phyloP scores from a whole-genome alignment of 2,329 filamentous ascomycete species.

The Cercospora citrullina region DNA sequence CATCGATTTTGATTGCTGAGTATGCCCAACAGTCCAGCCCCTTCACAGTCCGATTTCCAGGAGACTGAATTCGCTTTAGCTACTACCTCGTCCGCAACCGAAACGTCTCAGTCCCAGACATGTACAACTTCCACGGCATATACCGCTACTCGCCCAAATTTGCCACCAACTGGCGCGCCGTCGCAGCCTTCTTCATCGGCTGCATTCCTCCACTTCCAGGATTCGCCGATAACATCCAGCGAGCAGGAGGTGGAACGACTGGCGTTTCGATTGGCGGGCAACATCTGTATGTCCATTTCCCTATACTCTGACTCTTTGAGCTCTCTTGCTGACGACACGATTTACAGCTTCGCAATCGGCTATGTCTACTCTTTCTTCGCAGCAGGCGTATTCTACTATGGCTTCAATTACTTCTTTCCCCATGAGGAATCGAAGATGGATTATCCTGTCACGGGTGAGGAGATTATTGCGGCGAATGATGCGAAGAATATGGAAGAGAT shows the following conservation, averaged over 20 bases:
- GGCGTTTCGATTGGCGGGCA: conserved; percentile 46
- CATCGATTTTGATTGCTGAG: conserved; percentile 60
- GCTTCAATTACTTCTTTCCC: conserved; percentile 39
- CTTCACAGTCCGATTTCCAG: neutral
- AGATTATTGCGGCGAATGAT: conserved; percentile 47
- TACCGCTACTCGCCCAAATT: conserved; percentile 51
- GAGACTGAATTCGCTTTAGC: conserved; percentile 12
- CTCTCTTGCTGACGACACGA: neutral
- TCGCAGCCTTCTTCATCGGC: conserved; percentile 57
- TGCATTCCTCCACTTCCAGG: conserved; percentile 59
- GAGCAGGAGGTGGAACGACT: conserved; percentile 40
- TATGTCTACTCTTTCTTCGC: conserved; percentile 42
- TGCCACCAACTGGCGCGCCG: conserved; percentile 61
- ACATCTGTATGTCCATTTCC: conserved; percentile 40
- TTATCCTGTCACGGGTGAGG: conserved; percentile 66
- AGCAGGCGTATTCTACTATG: conserved; percentile 40
- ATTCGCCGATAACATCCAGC: conserved; percentile 48
- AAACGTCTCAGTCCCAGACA: conserved; percentile 53
- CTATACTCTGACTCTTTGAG: neutral
- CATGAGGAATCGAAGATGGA: conserved; percentile 85
- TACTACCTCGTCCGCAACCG: conserved; percentile 57
- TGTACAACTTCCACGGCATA: conserved; percentile 53
- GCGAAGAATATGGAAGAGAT: conserved; percentile 33
- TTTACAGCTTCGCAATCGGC: conserved; percentile 42
- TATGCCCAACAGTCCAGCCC: conserved; percentile 5